These are phyloP conservation scores for Daphne laureola DNA, from an alignment of 441 rosid genomes.

Conservation along the genomic window DNA sequence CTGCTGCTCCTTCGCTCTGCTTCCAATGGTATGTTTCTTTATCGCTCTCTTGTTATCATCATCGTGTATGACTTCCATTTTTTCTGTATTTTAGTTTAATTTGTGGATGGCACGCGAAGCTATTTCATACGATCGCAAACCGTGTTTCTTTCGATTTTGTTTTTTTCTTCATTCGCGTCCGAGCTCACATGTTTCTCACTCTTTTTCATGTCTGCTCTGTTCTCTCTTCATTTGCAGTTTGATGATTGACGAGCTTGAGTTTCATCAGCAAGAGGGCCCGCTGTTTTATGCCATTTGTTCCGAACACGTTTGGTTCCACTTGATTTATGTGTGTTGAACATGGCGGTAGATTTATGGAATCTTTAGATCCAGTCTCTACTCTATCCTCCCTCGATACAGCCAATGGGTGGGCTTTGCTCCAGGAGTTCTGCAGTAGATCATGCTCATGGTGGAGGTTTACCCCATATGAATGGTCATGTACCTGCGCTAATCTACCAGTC, in stretches of 20 bases:
- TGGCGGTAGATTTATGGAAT: slow-evolving; percentile 26
- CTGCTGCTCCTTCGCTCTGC: slow-evolving; percentile 11
- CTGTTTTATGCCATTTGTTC: slow-evolving; percentile 24
- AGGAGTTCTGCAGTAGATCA: slow-evolving; percentile 87
- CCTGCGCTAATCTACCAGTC: slow-evolving; percentile 41
- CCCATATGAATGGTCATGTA: slow-evolving; percentile 53
- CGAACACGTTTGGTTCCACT: slow-evolving; percentile 16
- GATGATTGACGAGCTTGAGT: slow-evolving; percentile 48
- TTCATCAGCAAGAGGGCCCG: slow-evolving; percentile 21
- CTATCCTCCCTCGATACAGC: slow-evolving; percentile 16
- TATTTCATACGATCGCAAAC: no score
- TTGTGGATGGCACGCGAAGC: no score
- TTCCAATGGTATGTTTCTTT: slow-evolving; percentile 19
- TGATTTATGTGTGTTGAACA: not conserved
- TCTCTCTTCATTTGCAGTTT: slow-evolving; percentile 23
- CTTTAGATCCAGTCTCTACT: slow-evolving; percentile 21
- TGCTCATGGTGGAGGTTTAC: slow-evolving; percentile 85
- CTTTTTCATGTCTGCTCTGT: not conserved
- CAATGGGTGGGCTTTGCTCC: slow-evolving; percentile 98
- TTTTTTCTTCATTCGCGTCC: slow-evolving; percentile 14
- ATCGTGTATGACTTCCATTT: no score
- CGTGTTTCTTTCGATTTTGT: slow-evolving; percentile 7
- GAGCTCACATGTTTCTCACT: slow-evolving; percentile 7
- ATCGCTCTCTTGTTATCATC: no score
- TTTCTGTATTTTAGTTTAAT: no score